Evolutionary conservation across 768 basidiomycete genomes (phyloP), one percentile per base, ranked within the genome.

Genomic region (Candolleomyces eurysporus): DNA sequence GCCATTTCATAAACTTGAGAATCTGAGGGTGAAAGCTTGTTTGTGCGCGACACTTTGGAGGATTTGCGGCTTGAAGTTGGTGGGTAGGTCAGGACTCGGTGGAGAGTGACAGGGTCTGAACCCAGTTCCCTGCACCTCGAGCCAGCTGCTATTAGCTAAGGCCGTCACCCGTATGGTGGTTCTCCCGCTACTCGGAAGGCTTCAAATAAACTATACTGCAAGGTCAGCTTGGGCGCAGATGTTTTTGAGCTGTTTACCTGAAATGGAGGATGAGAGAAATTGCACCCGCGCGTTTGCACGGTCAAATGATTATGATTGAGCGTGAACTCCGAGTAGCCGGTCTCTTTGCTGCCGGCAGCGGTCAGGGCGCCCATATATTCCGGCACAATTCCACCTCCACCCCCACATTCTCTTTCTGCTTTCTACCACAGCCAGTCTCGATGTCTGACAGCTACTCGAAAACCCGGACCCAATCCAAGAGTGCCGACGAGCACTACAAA

Each of bases 401-500:
- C 17, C 22, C 30, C 11, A 14, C 43, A 55, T 58, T 53, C 50
- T 22, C 48, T 30, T 31, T 49, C 43, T 36, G 50, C 40, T 16
- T 11, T 32, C 22, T 53, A 39, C 52, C 39, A 56, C 14, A 36
- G 67, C 31, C 36, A 36, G 11, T 64, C 45, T 51, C 17, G 39
- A 77, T 78, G 76, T 71, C 75, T 7, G 36, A 36, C 42, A 55
- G 65, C 19, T 79, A 82, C 67, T 70, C 68, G 63, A 78, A 76
- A 61, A 67, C 73, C 30, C 68, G 67, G 30, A 58, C 62, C 30
- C 59, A 69, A 39, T 56, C 66, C 26, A 72, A 72, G 58, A 72
- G 63, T 54, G 50, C 72, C n/a, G 81, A 85, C 55, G 85, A 88
- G 30, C 80, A 84, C 64, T 78, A 84, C 67, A 77, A 82, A 64